These are phyloP conservation scores for Melianthus villosus DNA, from an alignment of 441 rosid species.

Conservation along the genomic window DNA sequence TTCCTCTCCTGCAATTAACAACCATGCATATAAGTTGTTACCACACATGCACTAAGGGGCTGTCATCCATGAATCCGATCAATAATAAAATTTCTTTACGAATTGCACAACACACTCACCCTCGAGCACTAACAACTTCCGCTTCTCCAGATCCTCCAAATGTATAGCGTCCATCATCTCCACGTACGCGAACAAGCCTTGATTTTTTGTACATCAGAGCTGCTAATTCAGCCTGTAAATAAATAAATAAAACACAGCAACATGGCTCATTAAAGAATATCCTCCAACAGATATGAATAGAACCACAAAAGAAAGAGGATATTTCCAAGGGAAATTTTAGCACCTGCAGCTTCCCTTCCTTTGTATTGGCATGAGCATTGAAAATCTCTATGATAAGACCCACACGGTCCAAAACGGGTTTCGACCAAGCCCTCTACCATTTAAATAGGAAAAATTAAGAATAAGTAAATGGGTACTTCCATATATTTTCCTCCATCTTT, in stretches of 20 bases:
- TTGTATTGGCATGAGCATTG: slow-evolving; percentile 83
- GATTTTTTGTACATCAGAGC: slow-evolving; percentile 74
- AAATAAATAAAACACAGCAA: too few relatives aligned
- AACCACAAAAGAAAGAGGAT: slow-evolving; percentile 10
- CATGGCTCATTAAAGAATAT: too few relatives aligned
- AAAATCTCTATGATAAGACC: slow-evolving; percentile 87
- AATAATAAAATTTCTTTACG: too few relatives aligned
- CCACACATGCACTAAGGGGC: too few relatives aligned
- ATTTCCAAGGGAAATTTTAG: too few relatives aligned
- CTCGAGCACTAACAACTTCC: slow-evolving; percentile 95
- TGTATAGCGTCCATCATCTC: slow-evolving; percentile 47
- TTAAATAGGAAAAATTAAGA: background rate
- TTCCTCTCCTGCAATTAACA: slow-evolving; percentile 65
- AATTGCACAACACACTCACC: slow-evolving; percentile 42
- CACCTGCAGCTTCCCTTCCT: slow-evolving; percentile 88
- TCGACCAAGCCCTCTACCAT: slow-evolving; percentile 51
- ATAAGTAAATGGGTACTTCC: slow-evolving; percentile 3
- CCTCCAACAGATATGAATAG: slow-evolving; percentile 8
- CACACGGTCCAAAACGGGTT: slow-evolving; percentile 75
- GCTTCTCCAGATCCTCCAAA: slow-evolving; percentile 78
- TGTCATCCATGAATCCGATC: too few relatives aligned
- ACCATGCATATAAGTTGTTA: slow-evolving; percentile 6
- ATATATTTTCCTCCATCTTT: background rate
- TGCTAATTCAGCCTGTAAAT: slow-evolving; percentile 74
- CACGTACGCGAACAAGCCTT: slow-evolving; percentile 75